phyloP scores from a whole-genome alignment of 2,329 filamentous ascomycete species.

The Cladosporium sp. region DNA sequence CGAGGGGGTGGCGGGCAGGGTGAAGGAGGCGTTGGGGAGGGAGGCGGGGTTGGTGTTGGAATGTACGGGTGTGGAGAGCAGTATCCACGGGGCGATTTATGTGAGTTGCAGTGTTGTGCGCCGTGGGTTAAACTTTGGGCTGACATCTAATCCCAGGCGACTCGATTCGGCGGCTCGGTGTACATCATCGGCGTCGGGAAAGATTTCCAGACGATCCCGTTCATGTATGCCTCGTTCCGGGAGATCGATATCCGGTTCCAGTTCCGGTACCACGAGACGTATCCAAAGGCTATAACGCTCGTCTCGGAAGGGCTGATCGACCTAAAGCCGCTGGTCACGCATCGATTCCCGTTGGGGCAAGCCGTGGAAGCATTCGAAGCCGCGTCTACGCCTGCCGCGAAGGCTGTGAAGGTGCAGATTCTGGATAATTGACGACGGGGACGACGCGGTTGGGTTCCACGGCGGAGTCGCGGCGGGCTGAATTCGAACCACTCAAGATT shows the following conservation, averaged over 20 bases:
- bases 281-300: slow-evolving; percentile 37
- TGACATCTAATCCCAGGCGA: slow-evolving; percentile 15
- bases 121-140: background rate
- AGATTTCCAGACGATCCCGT: slow-evolving; percentile 32
- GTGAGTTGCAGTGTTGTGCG: slow-evolving; percentile 18
- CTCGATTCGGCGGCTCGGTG: slow-evolving; percentile 32
- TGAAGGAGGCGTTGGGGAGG: slow-evolving; percentile 29
- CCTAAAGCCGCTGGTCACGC: slow-evolving; percentile 35
- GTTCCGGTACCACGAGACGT: slow-evolving; percentile 36
- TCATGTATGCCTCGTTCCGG: slow-evolving; percentile 33
- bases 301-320: slow-evolving; percentile 34
- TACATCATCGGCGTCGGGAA: slow-evolving; percentile 34
- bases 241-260: slow-evolving; percentile 37
- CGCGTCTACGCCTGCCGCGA: slow-evolving; percentile 31
- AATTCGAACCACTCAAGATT: background rate
- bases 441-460: background rate
- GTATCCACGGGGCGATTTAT: slow-evolving; percentile 28
- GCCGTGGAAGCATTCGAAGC: slow-evolving; percentile 33
- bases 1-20: slow-evolving; percentile 32
- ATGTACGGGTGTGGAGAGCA: slow-evolving; percentile 31
- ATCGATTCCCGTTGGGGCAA: slow-evolving; percentile 33
- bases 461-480: slow-evolving; percentile 3
- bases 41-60: slow-evolving; percentile 30
- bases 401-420: slow-evolving; percentile 32
- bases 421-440: slow-evolving; percentile 21